phyloP scores from a whole-genome alignment of 2,329 filamentous ascomycete genomes.

The Dactylella cylindrospora region DNA sequence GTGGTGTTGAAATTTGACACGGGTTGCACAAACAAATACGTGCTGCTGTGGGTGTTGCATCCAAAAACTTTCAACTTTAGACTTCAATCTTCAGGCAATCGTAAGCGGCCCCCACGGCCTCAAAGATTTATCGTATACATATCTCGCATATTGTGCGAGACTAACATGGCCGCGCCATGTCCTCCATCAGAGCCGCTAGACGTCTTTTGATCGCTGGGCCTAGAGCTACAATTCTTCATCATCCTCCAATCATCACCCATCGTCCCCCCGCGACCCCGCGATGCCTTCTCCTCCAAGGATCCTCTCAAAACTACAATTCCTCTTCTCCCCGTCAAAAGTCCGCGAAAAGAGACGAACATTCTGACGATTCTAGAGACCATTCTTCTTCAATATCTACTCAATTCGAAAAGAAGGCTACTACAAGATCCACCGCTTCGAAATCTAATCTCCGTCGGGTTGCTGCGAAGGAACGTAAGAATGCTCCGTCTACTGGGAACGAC shows the following conservation, averaged over 20 bases:
- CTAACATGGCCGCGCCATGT: slow-evolving; percentile 39
- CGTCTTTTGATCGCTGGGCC: slow-evolving; percentile 26
- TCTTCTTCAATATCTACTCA: slow-evolving; percentile 18
- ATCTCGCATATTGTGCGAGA: no score
- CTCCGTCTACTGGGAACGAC: not conserved
- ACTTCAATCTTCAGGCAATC: no score
- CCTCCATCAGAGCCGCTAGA: slow-evolving; percentile 34
- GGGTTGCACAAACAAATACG: no score
- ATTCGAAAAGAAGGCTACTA: slow-evolving; percentile 56
- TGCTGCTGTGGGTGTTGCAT: no score
- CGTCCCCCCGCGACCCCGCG: not conserved
- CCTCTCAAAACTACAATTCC: slow-evolving; percentile 20
- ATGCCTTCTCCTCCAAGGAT: slow-evolving; percentile 8
- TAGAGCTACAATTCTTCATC: not conserved
- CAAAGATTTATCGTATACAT: no score
- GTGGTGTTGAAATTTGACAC: no score
- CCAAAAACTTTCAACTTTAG: no score
- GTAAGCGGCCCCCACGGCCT: no score
- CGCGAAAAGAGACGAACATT: slow-evolving; percentile 13
- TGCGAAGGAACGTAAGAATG: slow-evolving; percentile 53
- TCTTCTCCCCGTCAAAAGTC: slow-evolving; percentile 13
- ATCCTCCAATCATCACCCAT: not conserved
- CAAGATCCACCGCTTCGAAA: slow-evolving; percentile 61
- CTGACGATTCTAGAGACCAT: slow-evolving; percentile 8
- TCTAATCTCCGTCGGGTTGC: slow-evolving; percentile 81